Conservation (phyloP, 129 eudicot species). For the Centaurea solstitialis region DNA sequence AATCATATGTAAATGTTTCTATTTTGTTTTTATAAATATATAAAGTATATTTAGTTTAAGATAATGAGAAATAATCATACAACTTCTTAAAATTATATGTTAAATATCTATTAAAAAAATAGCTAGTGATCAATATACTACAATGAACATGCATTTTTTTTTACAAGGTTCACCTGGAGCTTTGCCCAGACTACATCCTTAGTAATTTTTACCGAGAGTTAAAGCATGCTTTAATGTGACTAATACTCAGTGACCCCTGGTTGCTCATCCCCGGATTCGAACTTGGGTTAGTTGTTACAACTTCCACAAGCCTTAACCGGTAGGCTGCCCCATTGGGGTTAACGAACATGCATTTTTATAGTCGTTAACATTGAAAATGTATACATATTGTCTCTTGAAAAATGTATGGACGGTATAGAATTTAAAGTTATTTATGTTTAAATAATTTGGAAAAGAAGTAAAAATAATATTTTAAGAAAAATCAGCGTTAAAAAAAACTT, state of each 20-base stretch:
- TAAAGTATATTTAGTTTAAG: neutral
- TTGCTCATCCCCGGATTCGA: no score
- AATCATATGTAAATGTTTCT: neutral
- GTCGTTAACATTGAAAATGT: neutral
- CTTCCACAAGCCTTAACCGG: no score
- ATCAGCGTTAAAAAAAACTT: neutral
- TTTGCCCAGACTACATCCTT: no score
- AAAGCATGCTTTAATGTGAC: no score
- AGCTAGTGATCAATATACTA: neutral
- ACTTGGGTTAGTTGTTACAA: no score
- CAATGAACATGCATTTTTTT: no score
- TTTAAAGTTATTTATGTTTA: neutral
- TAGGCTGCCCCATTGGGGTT: no score
- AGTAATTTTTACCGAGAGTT: no score
- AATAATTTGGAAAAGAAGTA: neutral
- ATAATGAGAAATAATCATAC: neutral
- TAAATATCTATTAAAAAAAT: neutral
- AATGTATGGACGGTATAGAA: neutral
- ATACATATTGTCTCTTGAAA: neutral
- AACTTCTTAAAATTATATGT: neutral
- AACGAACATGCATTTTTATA: neutral
- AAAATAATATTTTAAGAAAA: neutral
- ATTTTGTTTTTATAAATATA: neutral
- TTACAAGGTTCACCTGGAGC: no score
- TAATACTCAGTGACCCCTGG: no score